Percentiles rank a stretch among this genome's conserved stretches.
phyloP scores from a whole-genome alignment of 768 basidiomycete genomes.

The Hirschioporus abietinus region DNA sequence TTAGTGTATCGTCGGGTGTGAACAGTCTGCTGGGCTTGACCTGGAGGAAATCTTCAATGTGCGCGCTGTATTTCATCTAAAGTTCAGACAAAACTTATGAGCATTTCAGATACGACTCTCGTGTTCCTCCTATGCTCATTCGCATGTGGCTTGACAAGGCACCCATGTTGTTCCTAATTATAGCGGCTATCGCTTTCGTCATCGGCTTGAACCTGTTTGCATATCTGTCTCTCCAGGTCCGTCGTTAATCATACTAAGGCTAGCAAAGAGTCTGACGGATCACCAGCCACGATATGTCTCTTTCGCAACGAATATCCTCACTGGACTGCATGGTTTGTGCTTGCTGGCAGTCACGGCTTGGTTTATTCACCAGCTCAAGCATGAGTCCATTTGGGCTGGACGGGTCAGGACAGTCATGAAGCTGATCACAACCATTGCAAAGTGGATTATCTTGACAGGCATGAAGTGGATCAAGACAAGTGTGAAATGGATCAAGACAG shows the following conservation, averaged over 20 bases:
- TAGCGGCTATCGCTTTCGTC: neutral
- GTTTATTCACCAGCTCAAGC: neutral
- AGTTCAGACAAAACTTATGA: neutral
- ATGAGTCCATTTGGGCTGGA: neutral
- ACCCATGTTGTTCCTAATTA: neutral
- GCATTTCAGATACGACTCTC: neutral
- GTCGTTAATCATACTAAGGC: neutral
- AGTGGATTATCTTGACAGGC: too few relatives aligned
- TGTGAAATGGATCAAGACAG: too few relatives aligned
- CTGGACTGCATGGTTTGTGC: neutral
- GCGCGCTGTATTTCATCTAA: neutral
- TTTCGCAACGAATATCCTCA: neutral
- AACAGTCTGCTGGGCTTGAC: neutral
- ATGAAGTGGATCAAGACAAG: too few relatives aligned
- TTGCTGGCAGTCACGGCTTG: neutral
- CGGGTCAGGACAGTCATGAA: too few relatives aligned
- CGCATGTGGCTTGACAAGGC: neutral
- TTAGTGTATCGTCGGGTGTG: neutral
- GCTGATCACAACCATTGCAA: too few relatives aligned
- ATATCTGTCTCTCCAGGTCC: neutral
- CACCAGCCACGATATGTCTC: neutral
- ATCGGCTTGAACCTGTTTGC: neutral
- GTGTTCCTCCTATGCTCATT: neutral
- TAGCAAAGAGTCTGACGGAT: neutral
- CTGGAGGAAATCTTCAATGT: neutral